A percentile compares a stretch with the other conserved stretches of the same genome.
Conservation (phyloP, 2,329 filamentous ascomycete genomes). For the Uncinocarpus reesii region DNA sequence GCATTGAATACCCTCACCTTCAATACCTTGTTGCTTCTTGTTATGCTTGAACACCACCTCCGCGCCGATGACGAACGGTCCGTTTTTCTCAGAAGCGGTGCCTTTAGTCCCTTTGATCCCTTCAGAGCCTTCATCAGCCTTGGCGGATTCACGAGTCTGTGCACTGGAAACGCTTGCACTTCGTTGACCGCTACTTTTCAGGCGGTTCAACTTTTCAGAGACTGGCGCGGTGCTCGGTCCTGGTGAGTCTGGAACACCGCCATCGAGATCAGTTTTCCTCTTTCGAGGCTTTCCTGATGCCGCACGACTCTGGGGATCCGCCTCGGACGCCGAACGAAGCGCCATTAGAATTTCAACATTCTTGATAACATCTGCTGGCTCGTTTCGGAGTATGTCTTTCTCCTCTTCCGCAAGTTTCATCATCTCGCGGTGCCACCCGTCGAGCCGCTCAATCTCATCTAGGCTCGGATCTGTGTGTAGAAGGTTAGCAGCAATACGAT, state of each 20-base stretch:
- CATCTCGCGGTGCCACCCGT: conserved; percentile 38
- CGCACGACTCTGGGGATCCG: conserved; percentile 33
- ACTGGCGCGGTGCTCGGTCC: conserved; percentile 31
- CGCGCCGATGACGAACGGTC: conserved; percentile 37
- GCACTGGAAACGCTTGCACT: conserved; percentile 37
- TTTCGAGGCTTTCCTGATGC: conserved; percentile 38
- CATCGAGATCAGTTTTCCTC: conserved; percentile 38
- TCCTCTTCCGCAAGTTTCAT: conserved; percentile 41
- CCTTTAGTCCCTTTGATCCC: conserved; percentile 36
- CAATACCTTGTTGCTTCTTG: conserved; percentile 42
- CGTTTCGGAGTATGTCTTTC: conserved; percentile 38
- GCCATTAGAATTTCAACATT: conserved; percentile 41
- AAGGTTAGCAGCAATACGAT: conserved; percentile 17
- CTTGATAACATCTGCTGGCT: conserved; percentile 43
- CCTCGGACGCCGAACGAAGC: conserved; percentile 40
- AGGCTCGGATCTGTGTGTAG: conserved; percentile 27
- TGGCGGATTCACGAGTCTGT: conserved; percentile 32
- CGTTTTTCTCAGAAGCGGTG: conserved; percentile 36
- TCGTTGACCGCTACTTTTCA: conserved; percentile 33
- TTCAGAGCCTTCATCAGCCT: conserved; percentile 36
- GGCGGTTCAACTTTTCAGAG: conserved; percentile 36
- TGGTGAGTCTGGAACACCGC: conserved; percentile 37
- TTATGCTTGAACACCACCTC: conserved; percentile 44
- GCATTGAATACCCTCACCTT: conserved; percentile 57
- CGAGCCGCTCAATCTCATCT: conserved; percentile 36